These are phyloP conservation scores for Podaxis sp. DNA, from an alignment of 768 basidiomycete genomes.

Conservation along the genomic window DNA sequence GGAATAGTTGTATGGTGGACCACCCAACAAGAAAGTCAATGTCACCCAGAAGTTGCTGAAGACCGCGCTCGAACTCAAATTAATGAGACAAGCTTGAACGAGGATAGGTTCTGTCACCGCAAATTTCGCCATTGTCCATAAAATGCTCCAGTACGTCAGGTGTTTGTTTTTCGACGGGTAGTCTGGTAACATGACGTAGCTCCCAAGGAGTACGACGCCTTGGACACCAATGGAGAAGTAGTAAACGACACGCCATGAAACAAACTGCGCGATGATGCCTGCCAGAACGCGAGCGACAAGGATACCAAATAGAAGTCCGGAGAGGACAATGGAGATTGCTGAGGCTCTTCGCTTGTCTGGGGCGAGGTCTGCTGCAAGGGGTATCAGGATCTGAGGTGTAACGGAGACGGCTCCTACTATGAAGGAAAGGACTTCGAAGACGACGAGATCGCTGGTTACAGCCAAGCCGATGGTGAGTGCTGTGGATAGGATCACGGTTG, in stretches of 20 bases:
- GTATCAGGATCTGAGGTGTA: slow-evolving; percentile 75
- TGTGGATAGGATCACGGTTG: slow-evolving; percentile 52
- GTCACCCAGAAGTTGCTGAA: slow-evolving; percentile 70
- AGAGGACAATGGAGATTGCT: slow-evolving; percentile 73
- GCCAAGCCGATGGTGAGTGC: slow-evolving; percentile 72
- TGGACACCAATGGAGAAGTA: slow-evolving; percentile 78
- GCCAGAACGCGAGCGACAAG: slow-evolving; percentile 74
- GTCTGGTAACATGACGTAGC: slow-evolving; percentile 75
- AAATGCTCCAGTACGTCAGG: slow-evolving; percentile 65
- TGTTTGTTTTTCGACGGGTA: slow-evolving; percentile 74
- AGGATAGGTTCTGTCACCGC: slow-evolving; percentile 76
- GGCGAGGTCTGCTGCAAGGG: slow-evolving; percentile 80
- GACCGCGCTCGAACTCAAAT: slow-evolving; percentile 60
- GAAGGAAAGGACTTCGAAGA: slow-evolving; percentile 69
- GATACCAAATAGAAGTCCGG: slow-evolving; percentile 69
- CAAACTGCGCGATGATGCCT: slow-evolving; percentile 73
- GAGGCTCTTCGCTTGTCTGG: slow-evolving; percentile 70
- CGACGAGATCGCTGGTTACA: slow-evolving; percentile 54
- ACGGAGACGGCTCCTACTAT: slow-evolving; percentile 72
- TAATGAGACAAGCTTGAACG: slow-evolving; percentile 65
- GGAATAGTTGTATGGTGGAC: slow-evolving; percentile 72
- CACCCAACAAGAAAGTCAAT: slow-evolving; percentile 79
- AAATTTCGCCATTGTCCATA: slow-evolving; percentile 77
- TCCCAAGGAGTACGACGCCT: slow-evolving; percentile 49
- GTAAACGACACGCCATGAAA: slow-evolving; percentile 73